These are phyloP conservation scores for Pelargonium fulgidum DNA, from an alignment of 441 rosid genomes.

Conservation along the genomic window DNA sequence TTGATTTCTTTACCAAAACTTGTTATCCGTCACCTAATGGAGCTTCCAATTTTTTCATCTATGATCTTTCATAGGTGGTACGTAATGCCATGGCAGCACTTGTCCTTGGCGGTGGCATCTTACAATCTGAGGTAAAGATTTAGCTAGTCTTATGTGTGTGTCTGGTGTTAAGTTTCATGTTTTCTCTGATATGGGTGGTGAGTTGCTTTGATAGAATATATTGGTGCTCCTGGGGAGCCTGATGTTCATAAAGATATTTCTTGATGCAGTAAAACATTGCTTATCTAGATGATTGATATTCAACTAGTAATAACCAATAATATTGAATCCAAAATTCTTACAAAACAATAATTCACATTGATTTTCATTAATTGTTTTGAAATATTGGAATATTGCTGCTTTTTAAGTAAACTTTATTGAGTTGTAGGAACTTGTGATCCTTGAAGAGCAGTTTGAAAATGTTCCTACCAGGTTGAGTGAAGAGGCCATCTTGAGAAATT, in stretches of 20 bases:
- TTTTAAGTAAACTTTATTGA: conserved; percentile 1
- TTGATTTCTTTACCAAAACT: no score
- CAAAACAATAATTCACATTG: neutral
- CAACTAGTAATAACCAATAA: neutral
- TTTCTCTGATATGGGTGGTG: neutral
- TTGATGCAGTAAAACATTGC: conserved; percentile 32
- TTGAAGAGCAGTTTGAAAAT: conserved; percentile 28
- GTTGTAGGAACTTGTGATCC: conserved; percentile 29
- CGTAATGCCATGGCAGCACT: neutral
- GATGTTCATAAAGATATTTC: conserved; percentile 22
- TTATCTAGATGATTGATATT: conserved; percentile 26
- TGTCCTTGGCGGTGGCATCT: conserved; percentile 15
- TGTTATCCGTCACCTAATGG: no score
- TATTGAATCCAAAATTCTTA: no score
- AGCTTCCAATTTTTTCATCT: no score
- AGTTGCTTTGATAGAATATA: neutral
- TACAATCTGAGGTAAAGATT: conserved; percentile 23
- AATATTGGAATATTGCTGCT: neutral
- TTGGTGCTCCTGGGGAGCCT: conserved; percentile 9
- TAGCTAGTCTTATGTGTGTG: neutral
- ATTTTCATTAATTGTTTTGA: neutral
- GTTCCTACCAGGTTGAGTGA: conserved; percentile 31
- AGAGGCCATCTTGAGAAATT: conserved; percentile 18
- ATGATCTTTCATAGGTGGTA: no score
- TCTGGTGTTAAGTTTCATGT: neutral